Evolutionary conservation across 768 basidiomycete species (phyloP).

Genomic region (Crepidotus variabilis): DNA sequence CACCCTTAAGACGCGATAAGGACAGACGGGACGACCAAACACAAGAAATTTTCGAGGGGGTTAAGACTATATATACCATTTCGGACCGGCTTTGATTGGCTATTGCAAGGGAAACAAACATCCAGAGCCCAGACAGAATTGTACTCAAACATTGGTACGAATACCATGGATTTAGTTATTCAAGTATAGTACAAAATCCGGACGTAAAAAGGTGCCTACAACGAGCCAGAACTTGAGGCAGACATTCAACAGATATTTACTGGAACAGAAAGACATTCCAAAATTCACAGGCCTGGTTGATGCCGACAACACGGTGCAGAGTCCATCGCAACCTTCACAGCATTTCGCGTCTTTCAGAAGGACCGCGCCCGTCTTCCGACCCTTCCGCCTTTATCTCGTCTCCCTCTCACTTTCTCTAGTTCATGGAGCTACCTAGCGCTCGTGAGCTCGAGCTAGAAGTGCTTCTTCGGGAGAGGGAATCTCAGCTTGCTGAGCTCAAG

Average conservation of each 20-base stretch:
- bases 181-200: no score
- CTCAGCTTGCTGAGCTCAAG: constrained; percentile 65
- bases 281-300: not conserved
- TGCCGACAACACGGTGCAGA: not conserved
- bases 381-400: not conserved
- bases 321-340: not conserved
- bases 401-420: constrained; percentile 5
- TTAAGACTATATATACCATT: not conserved
- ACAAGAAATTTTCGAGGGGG: not conserved
- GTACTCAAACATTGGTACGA: not conserved
- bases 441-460: constrained; percentile 82
- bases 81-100: constrained; percentile 1
- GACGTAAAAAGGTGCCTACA: not conserved
- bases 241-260: not conserved
- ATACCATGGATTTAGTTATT: not conserved
- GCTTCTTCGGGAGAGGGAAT: constrained; percentile 71
- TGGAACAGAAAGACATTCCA: not conserved
- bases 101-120: not conserved
- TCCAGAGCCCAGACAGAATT: not conserved
- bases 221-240: not conserved
- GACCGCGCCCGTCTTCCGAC: not conserved
- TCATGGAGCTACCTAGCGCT: constrained; percentile 68
- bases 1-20: constrained; percentile 15
- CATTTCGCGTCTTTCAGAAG: constrained; percentile 2
- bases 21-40: not conserved